Evolutionary conservation across 2,329 filamentous ascomycete species (phyloP).

Genomic region (Lecanicillium sp.): DNA sequence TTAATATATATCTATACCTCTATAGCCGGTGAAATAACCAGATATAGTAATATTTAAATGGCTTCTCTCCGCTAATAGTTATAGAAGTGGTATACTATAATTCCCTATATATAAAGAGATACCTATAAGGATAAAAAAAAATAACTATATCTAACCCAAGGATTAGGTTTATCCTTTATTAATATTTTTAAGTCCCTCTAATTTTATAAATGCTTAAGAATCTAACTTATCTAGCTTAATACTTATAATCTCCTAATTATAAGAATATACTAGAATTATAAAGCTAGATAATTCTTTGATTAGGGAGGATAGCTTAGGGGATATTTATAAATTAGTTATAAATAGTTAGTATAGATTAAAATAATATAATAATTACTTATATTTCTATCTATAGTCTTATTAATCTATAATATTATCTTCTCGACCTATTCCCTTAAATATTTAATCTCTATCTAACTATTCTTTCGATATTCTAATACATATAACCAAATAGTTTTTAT

Average conservation of each 20-base stretch:
- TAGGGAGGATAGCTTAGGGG: not conserved
- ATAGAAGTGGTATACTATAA: conserved; percentile 1
- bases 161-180: not conserved
- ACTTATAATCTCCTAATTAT: not conserved
- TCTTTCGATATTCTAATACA: too few relatives aligned
- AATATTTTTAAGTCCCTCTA: not conserved
- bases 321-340: too few relatives aligned
- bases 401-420: too few relatives aligned
- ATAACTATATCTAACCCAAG: not conserved
- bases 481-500: not conserved
- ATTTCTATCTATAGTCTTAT: too few relatives aligned
- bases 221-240: not conserved
- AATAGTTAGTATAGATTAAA: too few relatives aligned
- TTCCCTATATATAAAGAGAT: not conserved
- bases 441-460: too few relatives aligned
- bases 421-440: too few relatives aligned
- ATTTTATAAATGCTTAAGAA: not conserved
- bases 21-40: conserved; percentile 13
- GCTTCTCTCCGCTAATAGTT: conserved; percentile 5
- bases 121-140: not conserved
- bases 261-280: not conserved
- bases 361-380: too few relatives aligned
- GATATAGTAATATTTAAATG: conserved; percentile 14
- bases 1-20: conserved; percentile 13
- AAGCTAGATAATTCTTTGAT: too few relatives aligned